Evolutionary conservation across 2,329 filamentous ascomycete genomes (phyloP).

Genomic region (Ambrosiella beaveri): DNA sequence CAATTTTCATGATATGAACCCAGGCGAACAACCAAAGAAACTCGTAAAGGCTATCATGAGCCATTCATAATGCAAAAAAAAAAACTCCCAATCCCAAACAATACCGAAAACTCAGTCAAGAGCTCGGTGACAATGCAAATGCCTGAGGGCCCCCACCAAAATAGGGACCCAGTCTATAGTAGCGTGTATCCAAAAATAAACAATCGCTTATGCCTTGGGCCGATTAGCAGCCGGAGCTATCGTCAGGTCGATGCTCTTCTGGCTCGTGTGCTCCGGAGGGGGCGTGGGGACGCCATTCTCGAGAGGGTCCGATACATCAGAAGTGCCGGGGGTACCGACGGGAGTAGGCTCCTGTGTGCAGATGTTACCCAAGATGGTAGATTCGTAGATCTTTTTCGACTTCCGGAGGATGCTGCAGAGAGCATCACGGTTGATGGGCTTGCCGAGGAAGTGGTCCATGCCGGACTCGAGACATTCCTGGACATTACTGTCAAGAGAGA

Average conservation of each 20-base stretch:
- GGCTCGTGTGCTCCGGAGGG: slow-evolving; percentile 8
- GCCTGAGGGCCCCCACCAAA: too few species aligned
- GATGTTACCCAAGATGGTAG: not conserved
- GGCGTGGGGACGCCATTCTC: slow-evolving; percentile 12
- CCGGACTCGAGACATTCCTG: slow-evolving; percentile 74
- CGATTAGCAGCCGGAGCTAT: not conserved
- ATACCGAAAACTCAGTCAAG: too few species aligned
- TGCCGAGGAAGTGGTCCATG: slow-evolving; percentile 76
- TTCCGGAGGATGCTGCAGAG: slow-evolving; percentile 75
- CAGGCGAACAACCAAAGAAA: not conserved
- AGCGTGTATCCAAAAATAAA: not conserved
- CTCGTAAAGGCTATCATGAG: too few species aligned
- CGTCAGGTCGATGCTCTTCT: slow-evolving; percentile 9
- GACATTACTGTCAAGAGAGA: slow-evolving; percentile 77
- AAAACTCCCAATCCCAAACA: too few species aligned
- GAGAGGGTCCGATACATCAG: slow-evolving; percentile 1
- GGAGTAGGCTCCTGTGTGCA: slow-evolving; percentile 4
- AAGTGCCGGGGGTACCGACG: slow-evolving; percentile 4
- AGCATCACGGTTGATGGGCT: slow-evolving; percentile 63
- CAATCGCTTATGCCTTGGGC: not conserved
- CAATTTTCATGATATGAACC: too few species aligned
- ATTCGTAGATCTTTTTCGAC: slow-evolving; percentile 66
- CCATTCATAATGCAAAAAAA: too few species aligned
- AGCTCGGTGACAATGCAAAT: too few species aligned
- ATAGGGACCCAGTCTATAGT: too few species aligned